phyloP scores from a whole-genome alignment of 352 stramenopile species.

The Globisporangium spiculum region DNA sequence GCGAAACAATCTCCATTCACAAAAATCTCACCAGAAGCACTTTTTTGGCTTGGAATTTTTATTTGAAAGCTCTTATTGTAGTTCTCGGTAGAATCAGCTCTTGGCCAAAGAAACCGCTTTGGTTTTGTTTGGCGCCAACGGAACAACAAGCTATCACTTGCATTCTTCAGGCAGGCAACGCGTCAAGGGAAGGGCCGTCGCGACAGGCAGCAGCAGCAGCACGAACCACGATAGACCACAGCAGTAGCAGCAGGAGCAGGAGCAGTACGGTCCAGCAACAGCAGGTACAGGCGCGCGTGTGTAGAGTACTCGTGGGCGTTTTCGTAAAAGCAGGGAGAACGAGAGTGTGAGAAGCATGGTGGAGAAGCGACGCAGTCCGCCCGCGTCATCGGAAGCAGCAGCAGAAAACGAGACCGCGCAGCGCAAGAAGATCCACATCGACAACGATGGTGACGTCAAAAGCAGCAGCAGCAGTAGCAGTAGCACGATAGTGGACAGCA shows the following conservation, averaged over 20 bases:
- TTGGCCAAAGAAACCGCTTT: neutral
- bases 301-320: neutral
- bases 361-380: conserved; percentile 45
- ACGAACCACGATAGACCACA: neutral
- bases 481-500: neutral
- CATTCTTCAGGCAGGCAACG: neutral
- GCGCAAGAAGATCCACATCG: conserved; percentile 10
- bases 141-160: neutral
- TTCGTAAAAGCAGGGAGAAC: neutral
- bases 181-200: neutral
- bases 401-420: neutral
- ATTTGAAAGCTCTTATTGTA: neutral
- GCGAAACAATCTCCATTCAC: neutral
- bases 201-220: neutral
- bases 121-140: neutral
- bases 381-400: conserved; percentile 1
- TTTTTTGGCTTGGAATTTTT: neutral
- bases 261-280: neutral
- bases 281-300: neutral
- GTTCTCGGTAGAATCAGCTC: neutral
- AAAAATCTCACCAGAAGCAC: neutral
- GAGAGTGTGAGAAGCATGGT: conserved; percentile 27
- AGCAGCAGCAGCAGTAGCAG: neutral
- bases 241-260: neutral
- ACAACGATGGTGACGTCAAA: neutral